Conservation (phyloP, 805 yeast genomes). For the Saccharomyces paradoxus region DNA sequence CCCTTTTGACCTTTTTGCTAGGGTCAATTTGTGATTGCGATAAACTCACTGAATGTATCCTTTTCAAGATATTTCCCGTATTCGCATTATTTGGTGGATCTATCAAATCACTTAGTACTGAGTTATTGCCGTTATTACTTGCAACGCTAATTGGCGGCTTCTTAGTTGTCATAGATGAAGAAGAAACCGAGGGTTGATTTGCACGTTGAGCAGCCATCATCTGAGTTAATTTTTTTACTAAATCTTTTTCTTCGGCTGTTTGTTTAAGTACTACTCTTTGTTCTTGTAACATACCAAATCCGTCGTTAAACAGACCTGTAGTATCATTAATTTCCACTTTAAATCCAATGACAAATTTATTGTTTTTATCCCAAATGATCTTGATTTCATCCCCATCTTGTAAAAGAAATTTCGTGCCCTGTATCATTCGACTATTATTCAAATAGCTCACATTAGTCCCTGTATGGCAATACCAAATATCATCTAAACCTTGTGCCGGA, state of each 20-base stretch:
- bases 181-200: constrained; percentile 1
- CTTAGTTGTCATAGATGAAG: constrained; percentile 1
- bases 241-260: constrained; percentile 19
- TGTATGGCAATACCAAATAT: constrained; percentile 70
- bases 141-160: not conserved
- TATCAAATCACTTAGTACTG: not conserved
- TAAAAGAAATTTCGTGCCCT: constrained; percentile 53
- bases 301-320: constrained; percentile 56
- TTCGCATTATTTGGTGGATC: not conserved
- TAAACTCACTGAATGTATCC: constrained; percentile 22
- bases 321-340: constrained; percentile 46
- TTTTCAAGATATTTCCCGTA: constrained; percentile 11
- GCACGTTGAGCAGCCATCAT: constrained; percentile 18
- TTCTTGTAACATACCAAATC: constrained; percentile 22
- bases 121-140: not conserved
- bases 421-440: constrained; percentile 50
- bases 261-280: constrained; percentile 15
- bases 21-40: constrained; percentile 24
- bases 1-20: constrained; percentile 24
- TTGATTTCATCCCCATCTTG: constrained; percentile 59
- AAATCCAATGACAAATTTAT: constrained; percentile 47
- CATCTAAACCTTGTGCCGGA: constrained; percentile 67
- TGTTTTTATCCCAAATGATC: constrained; percentile 53
- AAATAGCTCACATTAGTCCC: constrained; percentile 76
- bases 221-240: constrained; percentile 15